Evolutionary conservation across 228 moss, liverwort and hornwort species (phyloP).

Genomic region (Sphagnum fallax): DNA sequence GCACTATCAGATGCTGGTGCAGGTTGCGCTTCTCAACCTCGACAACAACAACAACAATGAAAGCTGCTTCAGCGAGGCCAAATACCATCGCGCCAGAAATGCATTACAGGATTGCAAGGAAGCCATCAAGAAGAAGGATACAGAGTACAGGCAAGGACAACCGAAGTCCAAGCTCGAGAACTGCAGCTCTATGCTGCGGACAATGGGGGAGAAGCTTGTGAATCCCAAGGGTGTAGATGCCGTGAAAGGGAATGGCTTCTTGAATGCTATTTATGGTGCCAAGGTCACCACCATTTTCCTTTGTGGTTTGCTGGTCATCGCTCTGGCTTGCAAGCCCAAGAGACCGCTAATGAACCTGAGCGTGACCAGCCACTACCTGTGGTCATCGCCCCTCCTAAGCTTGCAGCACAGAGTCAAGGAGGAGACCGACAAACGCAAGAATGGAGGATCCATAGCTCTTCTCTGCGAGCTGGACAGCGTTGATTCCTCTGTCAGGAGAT

Average conservation of each 20-base stretch:
- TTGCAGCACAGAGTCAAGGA: conserved; percentile 35
- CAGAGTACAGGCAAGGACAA: conserved; percentile 29
- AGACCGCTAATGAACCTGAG: conserved; percentile 20
- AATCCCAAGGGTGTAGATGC: conserved; percentile 33
- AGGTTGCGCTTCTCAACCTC: conserved; percentile 28
- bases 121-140: conserved; percentile 33
- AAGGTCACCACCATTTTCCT: conserved; percentile 42
- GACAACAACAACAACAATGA: conserved; percentile 15
- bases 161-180: conserved; percentile 39
- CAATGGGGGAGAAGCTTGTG: conserved; percentile 36
- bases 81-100: conserved; percentile 30
- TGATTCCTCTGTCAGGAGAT: conserved; percentile 15
- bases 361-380: conserved; percentile 31
- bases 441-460: conserved; percentile 22
- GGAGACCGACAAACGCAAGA: conserved; percentile 32
- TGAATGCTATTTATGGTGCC: conserved; percentile 39
- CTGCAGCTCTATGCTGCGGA: conserved; percentile 43
- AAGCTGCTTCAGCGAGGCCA: conserved; percentile 12
- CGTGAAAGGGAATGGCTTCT: conserved; percentile 30
- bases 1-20: conserved; percentile 38
- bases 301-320: conserved; percentile 30
- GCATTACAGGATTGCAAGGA: conserved; percentile 31
- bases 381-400: conserved; percentile 23
- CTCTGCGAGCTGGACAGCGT: conserved; percentile 37
- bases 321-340: conserved; percentile 34